Conservation (phyloP, 2,329 filamentous ascomycete genomes). For the Sporothrix luriei region DNA sequence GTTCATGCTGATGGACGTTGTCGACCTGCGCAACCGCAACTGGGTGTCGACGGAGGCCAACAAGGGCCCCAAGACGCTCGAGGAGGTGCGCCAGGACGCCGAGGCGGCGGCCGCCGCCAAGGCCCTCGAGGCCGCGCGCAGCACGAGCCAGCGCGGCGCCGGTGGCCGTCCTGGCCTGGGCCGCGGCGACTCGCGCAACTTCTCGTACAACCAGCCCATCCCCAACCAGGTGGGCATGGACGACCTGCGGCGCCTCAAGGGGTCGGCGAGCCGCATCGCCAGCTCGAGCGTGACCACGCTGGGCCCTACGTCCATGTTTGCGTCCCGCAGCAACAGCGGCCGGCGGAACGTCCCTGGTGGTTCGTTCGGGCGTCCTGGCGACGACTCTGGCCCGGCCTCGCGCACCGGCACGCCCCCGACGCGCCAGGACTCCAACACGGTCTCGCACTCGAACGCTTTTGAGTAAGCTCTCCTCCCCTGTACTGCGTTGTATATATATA, state of each 20-base stretch:
- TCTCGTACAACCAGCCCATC: constrained; percentile 73
- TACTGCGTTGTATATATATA: no score
- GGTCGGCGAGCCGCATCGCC: constrained; percentile 59
- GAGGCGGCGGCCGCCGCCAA: constrained; percentile 79
- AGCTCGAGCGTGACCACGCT: constrained; percentile 65
- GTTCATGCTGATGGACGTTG: constrained; percentile 95
- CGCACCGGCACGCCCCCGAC: constrained; percentile 85
- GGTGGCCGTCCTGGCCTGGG: constrained; percentile 69
- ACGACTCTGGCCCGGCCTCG: constrained; percentile 85
- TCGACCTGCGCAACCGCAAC: constrained; percentile 75
- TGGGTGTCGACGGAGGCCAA: constrained; percentile 88
- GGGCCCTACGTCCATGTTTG: constrained; percentile 84
- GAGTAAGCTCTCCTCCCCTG: constrained; percentile 82
- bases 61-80: constrained; percentile 96
- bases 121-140: constrained; percentile 68
- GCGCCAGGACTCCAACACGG: constrained; percentile 52
- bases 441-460: constrained; percentile 78
- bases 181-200: constrained; percentile 81
- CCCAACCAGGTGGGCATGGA: constrained; percentile 90
- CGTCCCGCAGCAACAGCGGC: constrained; percentile 87
- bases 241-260: constrained; percentile 82
- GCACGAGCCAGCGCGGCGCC: constrained; percentile 65
- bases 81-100: constrained; percentile 81
- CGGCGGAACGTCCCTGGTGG: constrained; percentile 71
- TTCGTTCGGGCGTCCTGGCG: constrained; percentile 70